Evolutionary conservation across 805 yeast species (phyloP).

Genomic region (Kodamaea kakaduensis): DNA sequence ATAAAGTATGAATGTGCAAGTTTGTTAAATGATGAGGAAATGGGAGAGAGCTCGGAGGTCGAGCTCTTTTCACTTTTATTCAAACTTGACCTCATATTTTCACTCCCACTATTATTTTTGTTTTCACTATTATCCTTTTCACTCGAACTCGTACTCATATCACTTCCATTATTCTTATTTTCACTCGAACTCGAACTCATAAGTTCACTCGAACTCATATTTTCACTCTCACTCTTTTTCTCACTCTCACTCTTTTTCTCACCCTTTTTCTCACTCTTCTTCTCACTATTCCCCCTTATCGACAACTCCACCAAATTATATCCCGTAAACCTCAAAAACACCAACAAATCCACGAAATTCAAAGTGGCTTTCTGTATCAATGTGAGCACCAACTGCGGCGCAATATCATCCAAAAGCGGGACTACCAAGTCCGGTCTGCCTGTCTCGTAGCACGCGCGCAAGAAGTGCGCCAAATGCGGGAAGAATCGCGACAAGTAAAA

Average conservation of each 20-base stretch:
- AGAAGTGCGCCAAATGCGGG: constrained; percentile 16
- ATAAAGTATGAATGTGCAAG: constrained; percentile 25
- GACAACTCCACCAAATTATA: constrained; percentile 24
- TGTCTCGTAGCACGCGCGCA: constrained; percentile 14
- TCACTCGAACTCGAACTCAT: too few relatives aligned
- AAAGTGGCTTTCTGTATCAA: constrained; percentile 13
- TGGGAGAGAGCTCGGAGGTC: too few relatives aligned
- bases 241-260: too few relatives aligned
- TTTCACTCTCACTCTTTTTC: too few relatives aligned
- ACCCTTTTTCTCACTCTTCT: too few relatives aligned
- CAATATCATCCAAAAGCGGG: constrained; percentile 14
- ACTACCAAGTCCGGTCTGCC: constrained; percentile 18
- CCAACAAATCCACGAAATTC: constrained; percentile 18
- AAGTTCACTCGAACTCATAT: too few relatives aligned
- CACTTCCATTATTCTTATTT: constrained; percentile 7
- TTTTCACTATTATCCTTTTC: not conserved
- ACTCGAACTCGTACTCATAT: too few relatives aligned
- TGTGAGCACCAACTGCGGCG: constrained; percentile 22
- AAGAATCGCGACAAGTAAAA: constrained; percentile 10
- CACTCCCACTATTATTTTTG: not conserved
- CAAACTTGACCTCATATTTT: not conserved
- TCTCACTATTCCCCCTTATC: constrained; percentile 6
- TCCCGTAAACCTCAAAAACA: constrained; percentile 26
- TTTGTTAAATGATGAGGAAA: too few relatives aligned
- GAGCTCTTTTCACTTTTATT: too few relatives aligned